Evolutionary conservation across 1,284 basidiomycete genomes (phyloP).

Genomic region (Trichosporon sp.): DNA sequence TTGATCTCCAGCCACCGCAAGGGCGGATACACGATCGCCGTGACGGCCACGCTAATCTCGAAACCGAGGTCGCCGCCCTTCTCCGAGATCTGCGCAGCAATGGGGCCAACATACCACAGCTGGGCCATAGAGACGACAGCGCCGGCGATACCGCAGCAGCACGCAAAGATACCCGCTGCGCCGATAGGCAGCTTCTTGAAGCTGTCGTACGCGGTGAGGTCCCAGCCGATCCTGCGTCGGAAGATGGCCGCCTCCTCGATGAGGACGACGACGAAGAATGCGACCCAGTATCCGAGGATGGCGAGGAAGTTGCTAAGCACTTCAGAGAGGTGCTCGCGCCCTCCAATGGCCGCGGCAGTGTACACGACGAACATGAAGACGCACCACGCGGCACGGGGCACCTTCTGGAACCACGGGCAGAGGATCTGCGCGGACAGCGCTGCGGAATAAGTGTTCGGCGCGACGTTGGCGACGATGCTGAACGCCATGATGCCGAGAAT

Average conservation of each 20-base stretch:
- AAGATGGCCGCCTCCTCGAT: conserved; percentile 59
- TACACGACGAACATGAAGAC: conserved; percentile 55
- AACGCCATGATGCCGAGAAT: conserved; percentile 58
- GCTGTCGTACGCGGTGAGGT: conserved; percentile 56
- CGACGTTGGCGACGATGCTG: conserved; percentile 58
- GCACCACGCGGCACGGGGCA: conserved; percentile 61
- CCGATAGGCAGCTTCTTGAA: conserved; percentile 55
- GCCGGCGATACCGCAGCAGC: conserved; percentile 51
- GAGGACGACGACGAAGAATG: conserved; percentile 52
- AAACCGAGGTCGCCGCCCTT: conserved; percentile 58
- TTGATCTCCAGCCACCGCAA: conserved; percentile 33
- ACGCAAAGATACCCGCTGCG: conserved; percentile 54
- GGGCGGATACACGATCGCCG: conserved; percentile 29
- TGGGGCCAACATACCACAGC: conserved; percentile 55
- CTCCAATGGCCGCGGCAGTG: conserved; percentile 59
- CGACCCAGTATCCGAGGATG: conserved; percentile 52
- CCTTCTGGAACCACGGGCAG: conserved; percentile 54
- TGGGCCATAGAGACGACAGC: conserved; percentile 45
- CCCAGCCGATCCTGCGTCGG: conserved; percentile 54
- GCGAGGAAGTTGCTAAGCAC: conserved; percentile 55
- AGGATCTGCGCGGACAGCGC: conserved; percentile 58
- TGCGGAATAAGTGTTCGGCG: conserved; percentile 58
- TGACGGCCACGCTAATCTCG: conserved; percentile 48
- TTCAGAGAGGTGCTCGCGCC: conserved; percentile 58
- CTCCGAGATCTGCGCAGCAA: conserved; percentile 50